phyloP scores from a whole-genome alignment of 805 yeast species.

The Metschnikowia rubicola region DNA sequence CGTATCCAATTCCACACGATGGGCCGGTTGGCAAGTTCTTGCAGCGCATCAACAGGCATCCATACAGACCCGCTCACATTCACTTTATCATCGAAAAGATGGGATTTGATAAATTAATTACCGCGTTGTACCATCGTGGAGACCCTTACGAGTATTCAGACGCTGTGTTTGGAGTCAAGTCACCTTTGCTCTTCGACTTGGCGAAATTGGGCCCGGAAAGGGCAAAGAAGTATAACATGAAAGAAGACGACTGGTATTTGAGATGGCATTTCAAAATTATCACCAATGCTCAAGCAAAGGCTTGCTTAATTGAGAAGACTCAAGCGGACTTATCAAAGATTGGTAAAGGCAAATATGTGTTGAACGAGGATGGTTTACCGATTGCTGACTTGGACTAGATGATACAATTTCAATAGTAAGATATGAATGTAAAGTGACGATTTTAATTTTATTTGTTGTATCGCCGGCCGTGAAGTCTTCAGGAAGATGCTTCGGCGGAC shows the following conservation, averaged over 20 bases:
- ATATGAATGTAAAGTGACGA: no score
- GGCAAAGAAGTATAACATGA: conserved; percentile 17
- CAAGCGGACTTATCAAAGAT: conserved; percentile 11
- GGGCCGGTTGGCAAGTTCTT: conserved; percentile 8
- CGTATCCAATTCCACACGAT: conserved; percentile 8
- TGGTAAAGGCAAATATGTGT: conserved; percentile 5
- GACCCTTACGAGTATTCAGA: conserved; percentile 21
- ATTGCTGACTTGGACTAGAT: conserved; percentile 16
- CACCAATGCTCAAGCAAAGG: conserved; percentile 13
- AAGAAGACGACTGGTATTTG: conserved; percentile 20
- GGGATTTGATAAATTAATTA: conserved; percentile 20
- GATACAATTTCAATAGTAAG: no score
- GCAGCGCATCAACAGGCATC: conserved; percentile 5
- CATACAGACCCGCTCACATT: conserved; percentile 15
- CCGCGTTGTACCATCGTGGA: conserved; percentile 20
- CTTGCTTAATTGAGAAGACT: conserved; percentile 7
- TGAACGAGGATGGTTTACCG: conserved; percentile 21
- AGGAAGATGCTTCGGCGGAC: no score
- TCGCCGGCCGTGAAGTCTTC: no score
- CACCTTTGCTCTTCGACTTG: conserved; percentile 13
- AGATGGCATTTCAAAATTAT: conserved; percentile 19
- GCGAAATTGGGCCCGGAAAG: conserved; percentile 16
- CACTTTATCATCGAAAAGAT: conserved; percentile 21
- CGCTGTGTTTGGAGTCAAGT: conserved; percentile 23
- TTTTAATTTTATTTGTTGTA: no score